phyloP scores from a whole-genome alignment of 176 grass and related monocot species.

The Poa annua region DNA sequence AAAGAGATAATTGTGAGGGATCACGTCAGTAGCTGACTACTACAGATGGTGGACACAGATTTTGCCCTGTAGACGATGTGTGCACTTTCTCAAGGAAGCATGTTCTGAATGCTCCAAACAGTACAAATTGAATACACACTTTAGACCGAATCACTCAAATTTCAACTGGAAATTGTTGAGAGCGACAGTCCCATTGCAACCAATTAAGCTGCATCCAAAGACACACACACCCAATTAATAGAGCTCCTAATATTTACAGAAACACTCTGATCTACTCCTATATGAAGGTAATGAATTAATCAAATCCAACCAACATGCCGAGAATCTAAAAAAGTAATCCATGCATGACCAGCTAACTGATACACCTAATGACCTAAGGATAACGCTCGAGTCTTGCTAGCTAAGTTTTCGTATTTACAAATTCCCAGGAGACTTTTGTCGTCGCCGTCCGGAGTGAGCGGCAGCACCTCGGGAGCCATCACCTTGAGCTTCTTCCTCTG shows the following conservation, averaged over 20 bases:
- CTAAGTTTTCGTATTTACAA: slow-evolving; percentile 29
- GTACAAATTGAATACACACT: background rate
- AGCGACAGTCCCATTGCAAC: background rate
- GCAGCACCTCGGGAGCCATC: background rate
- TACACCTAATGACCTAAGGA: background rate
- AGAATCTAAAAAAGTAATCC: slow-evolving; percentile 2
- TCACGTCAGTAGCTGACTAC: background rate
- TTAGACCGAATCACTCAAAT: background rate
- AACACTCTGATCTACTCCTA: background rate
- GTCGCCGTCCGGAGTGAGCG: background rate
- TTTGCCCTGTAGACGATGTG: background rate
- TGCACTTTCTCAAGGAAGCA: background rate
- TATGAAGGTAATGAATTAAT: slow-evolving; percentile 17
- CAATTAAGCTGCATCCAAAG: background rate
- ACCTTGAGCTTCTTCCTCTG: background rate
- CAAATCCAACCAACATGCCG: background rate
- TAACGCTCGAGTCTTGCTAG: background rate
- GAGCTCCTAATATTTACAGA: background rate
- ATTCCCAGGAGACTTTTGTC: background rate
- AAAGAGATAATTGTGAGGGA: too few species aligned
- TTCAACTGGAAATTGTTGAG: background rate
- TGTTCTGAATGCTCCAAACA: background rate
- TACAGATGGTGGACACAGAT: background rate
- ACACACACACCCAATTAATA: background rate
- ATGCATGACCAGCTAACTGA: slow-evolving; percentile 23